These are phyloP conservation scores for Lyophyllum semitale DNA, from an alignment of 768 basidiomycete species.

Conservation along the genomic window DNA sequence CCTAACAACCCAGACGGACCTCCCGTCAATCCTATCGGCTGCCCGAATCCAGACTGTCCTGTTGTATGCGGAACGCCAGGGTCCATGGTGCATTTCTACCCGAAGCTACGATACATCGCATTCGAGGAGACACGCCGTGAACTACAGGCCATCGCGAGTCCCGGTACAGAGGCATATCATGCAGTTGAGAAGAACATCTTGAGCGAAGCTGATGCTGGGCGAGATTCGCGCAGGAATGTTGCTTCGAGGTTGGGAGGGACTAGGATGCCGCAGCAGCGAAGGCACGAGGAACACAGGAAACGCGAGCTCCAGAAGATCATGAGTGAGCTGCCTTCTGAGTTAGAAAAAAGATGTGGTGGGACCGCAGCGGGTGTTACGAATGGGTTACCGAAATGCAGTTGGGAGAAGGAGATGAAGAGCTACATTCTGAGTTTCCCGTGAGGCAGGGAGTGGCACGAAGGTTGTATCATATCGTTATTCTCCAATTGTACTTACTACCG, in stretches of 20 bases:
- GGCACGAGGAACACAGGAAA: constrained; percentile 8
- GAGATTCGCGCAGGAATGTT: constrained; percentile 2
- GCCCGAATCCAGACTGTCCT: constrained; percentile 79
- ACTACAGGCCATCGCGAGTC: constrained; percentile 34
- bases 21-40: constrained; percentile 58
- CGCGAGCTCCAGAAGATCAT: constrained; percentile 32
- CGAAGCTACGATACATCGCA: constrained; percentile 47
- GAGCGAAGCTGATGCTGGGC: constrained; percentile 28
- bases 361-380: constrained; percentile 24
- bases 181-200: constrained; percentile 43
- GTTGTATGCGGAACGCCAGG: constrained; percentile 84
- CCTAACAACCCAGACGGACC: constrained; percentile 14
- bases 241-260: constrained; percentile 14
- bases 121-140: constrained; percentile 41
- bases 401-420: constrained; percentile 60
- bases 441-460: background rate
- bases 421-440: constrained; percentile 68
- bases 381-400: constrained; percentile 52
- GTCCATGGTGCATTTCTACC: constrained; percentile 71
- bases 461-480: background rate
- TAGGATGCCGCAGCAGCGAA: constrained; percentile 14
- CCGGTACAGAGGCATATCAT: constrained; percentile 42
- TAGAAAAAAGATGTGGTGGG: constrained; percentile 50
- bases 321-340: constrained; percentile 23
- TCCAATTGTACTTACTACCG: constrained; percentile 2